These are phyloP conservation scores for Ambispora gerdemannii DNA, from an alignment of 192 early-diverging fungal species.

Conservation along the genomic window DNA sequence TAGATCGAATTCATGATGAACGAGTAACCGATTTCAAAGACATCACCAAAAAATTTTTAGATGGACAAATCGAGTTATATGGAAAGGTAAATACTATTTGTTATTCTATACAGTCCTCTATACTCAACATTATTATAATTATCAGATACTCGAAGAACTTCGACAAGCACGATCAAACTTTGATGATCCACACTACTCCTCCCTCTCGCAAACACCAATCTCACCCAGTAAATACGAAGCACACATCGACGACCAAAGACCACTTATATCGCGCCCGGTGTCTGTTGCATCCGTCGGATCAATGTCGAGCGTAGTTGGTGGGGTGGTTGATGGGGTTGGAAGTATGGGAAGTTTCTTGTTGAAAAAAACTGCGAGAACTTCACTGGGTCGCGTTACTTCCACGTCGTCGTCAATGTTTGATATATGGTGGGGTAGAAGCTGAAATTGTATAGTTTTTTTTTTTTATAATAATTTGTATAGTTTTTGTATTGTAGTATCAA, in stretches of 20 bases:
- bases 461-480: too few relatives aligned
- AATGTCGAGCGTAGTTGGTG: slow-evolving; percentile 42
- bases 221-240: slow-evolving; percentile 36
- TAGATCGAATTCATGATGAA: slow-evolving; percentile 45
- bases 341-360: slow-evolving; percentile 41
- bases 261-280: slow-evolving; percentile 33
- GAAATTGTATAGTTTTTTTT: too few relatives aligned
- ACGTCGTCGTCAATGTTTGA: slow-evolving; percentile 28
- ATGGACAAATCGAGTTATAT: slow-evolving; percentile 42
- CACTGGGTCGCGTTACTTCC: slow-evolving; percentile 33
- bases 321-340: slow-evolving; percentile 45
- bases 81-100: slow-evolving; percentile 36
- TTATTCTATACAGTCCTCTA: not conserved
- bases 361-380: slow-evolving; percentile 39
- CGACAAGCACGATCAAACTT: slow-evolving; percentile 39
- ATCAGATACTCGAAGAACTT: slow-evolving; percentile 40
- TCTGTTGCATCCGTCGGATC: slow-evolving; percentile 40
- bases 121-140: not conserved
- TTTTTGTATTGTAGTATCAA: too few relatives aligned
- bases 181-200: slow-evolving; percentile 37
- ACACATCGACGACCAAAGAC: slow-evolving; percentile 37
- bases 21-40: slow-evolving; percentile 41
- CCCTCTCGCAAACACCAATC: slow-evolving; percentile 35
- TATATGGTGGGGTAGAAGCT: slow-evolving; percentile 24
- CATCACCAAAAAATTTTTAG: slow-evolving; percentile 42